Evolutionary conservation across 169 alveolate species (phyloP).

Genomic region (Toxoplasma gondii): DNA sequence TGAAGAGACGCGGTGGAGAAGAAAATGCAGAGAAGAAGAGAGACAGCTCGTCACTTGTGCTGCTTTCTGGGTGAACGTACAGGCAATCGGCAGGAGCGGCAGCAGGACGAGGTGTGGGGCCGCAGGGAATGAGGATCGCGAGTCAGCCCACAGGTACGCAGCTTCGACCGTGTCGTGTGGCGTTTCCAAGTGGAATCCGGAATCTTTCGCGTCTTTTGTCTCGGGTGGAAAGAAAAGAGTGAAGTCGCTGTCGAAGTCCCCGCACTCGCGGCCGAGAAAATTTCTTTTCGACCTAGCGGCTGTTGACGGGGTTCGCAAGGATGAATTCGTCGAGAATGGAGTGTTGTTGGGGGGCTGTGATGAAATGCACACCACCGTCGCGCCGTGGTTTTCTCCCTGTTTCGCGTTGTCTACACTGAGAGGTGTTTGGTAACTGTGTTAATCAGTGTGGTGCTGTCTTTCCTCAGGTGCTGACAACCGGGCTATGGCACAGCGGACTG

Average conservation of each 20-base stretch:
- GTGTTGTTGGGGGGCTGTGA: no score
- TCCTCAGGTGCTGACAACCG: neutral
- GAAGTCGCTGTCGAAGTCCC: no score
- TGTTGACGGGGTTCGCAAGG: neutral
- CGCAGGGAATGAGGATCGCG: slow-evolving; percentile 37
- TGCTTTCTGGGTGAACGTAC: neutral
- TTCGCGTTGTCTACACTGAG: no score
- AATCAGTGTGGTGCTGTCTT: neutral
- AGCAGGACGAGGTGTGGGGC: neutral
- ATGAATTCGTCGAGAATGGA: neutral
- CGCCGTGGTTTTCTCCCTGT: no score
- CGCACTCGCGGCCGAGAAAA: neutral
- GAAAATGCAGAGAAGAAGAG: no score
- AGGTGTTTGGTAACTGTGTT: neutral
- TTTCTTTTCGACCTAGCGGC: neutral
- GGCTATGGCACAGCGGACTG: neutral
- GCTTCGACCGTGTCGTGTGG: no score
- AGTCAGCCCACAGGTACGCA: neutral
- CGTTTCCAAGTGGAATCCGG: no score
- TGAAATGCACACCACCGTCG: no score
- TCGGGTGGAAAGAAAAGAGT: no score
- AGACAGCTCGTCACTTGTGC: no score
- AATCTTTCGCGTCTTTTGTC: no score
- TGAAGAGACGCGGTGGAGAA: no score
- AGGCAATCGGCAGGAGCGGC: slow-evolving; percentile 25